phyloP scores from a whole-genome alignment of 371 early-diverging fungal species.

The Mortierella sp. region DNA sequence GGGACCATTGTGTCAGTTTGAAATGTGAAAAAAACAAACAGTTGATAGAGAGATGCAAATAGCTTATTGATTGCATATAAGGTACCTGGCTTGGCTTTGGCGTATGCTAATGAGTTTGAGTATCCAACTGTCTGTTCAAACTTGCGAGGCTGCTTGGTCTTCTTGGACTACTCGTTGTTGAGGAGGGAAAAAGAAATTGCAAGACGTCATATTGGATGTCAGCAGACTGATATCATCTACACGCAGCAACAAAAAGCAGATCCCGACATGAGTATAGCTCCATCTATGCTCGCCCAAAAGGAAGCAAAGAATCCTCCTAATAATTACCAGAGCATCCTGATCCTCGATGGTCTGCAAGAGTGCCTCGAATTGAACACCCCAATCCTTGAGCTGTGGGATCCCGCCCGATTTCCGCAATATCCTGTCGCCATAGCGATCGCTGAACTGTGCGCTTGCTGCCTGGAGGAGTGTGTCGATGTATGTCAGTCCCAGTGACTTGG shows the following conservation, averaged over 20 bases:
- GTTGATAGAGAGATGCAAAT: not conserved
- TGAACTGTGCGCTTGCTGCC: slow-evolving; percentile 59
- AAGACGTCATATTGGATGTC: not conserved
- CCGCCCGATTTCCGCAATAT: slow-evolving; percentile 26
- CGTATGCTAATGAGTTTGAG: slow-evolving; percentile 79
- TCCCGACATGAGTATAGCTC: not conserved
- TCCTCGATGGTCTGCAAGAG: slow-evolving; percentile 56
- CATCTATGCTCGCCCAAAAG: too few relatives aligned
- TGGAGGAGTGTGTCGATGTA: slow-evolving; percentile 91
- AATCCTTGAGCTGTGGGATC: slow-evolving; percentile 46
- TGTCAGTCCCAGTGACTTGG: slow-evolving; percentile 87
- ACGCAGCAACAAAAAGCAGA: too few relatives aligned
- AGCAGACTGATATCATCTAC: not conserved
- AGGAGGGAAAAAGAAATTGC: not conserved
- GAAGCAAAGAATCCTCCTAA: not conserved
- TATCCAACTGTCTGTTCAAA: slow-evolving; percentile 91
- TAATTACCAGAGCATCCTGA: slow-evolving; percentile 41
- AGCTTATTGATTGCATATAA: slow-evolving; percentile 1
- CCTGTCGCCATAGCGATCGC: slow-evolving; percentile 44
- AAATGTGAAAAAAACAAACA: not conserved
- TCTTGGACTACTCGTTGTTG: slow-evolving; percentile 42
- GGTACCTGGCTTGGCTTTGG: slow-evolving; percentile 70
- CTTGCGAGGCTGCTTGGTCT: slow-evolving; percentile 76
- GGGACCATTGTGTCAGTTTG: not conserved
- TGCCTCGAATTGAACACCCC: slow-evolving; percentile 55